Base-by-base conservation (phyloP, 1,284 basidiomycete genomes). In the Malassezia obtusa region DNA sequence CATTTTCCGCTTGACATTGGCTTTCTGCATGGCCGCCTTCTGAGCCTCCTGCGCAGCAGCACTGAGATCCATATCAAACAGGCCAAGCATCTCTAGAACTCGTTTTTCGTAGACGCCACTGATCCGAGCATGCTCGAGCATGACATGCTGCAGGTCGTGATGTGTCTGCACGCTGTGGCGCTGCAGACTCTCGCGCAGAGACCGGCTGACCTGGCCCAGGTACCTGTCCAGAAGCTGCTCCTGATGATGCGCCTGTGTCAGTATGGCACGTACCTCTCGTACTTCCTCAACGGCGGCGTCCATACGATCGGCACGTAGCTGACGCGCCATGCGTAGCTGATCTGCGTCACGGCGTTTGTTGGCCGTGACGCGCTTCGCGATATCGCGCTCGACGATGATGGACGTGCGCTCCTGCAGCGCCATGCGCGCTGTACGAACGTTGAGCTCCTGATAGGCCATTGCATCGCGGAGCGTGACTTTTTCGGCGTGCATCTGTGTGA, bases 351-450 rank as follows among this genome's bases (percentile, higher is more conserved):
- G 50, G 37, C 62, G 62, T 44, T 65, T 68, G 47, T 50, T 54
- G 14, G 63, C 52, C 3, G 61, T 56, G 1, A 57, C 59, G 40
- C 65, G 67, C 14, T 60, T 55, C 0, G 68, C 66, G 10, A 62
- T 55, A 45, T 63, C 56, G 26, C 66, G 63, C 38, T 71, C 67
- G 36, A 64, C 67, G 14, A 71, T 63, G n/a, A 71, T 49, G 5
- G 65, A 63, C 36, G 64, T 67, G 40, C 69, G 64, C 17, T 63
- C 60, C 11, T 70, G 59, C 52, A 71, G 60, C 28, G 62, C 55
- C 28, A 65, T 61, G 15, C 68, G 67, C 15, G 65, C 69, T 0
- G 67, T 59, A 25, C 69, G 46, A 1, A 66, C 57, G 28, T 68
- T 71, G 49, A 63, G 58, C 12, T 62, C 64, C 35, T 71, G 65